Percentiles rank a stretch among this genome's conserved stretches.
Conservation (phyloP, 2,329 filamentous ascomycete genomes). For the Orbilia quercus region DNA sequence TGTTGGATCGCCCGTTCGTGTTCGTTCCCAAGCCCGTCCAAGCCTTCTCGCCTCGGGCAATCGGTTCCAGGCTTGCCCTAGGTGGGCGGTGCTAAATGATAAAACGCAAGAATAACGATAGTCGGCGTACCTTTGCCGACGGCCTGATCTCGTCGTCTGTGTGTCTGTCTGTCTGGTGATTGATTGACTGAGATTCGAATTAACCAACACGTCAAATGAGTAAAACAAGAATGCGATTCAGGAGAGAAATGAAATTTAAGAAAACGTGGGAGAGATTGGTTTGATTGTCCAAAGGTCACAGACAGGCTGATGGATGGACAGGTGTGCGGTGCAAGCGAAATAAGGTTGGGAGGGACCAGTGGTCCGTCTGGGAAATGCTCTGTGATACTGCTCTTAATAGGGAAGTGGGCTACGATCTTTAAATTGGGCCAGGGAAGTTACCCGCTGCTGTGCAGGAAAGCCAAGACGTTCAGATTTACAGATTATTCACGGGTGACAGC, state of each 20-base stretch:
- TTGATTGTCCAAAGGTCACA: slow-evolving; percentile 20
- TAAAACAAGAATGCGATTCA: slow-evolving; percentile 17
- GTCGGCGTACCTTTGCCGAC: slow-evolving; percentile 3
- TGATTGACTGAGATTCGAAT: too few relatives aligned
- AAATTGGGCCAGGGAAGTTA: slow-evolving; percentile 49
- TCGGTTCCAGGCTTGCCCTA: neutral
- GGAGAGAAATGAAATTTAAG: slow-evolving; percentile 20
- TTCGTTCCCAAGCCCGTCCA: slow-evolving; percentile 10
- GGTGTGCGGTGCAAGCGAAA: slow-evolving; percentile 55
- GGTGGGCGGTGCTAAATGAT: neutral
- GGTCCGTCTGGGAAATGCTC: slow-evolving; percentile 33
- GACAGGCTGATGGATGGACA: slow-evolving; percentile 26
- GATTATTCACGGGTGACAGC: slow-evolving; percentile 14
- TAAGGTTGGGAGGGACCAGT: slow-evolving; percentile 56
- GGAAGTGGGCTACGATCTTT: slow-evolving; percentile 39
- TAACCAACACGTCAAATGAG: too few relatives aligned
- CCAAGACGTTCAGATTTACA: slow-evolving; percentile 45
- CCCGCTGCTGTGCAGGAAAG: slow-evolving; percentile 47
- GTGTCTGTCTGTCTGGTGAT: neutral
- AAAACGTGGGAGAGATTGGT: slow-evolving; percentile 42
- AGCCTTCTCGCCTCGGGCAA: slow-evolving; percentile 10
- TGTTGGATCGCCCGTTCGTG: slow-evolving; percentile 34
- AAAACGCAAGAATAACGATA: too few relatives aligned
- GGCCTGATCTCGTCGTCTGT: too few relatives aligned
- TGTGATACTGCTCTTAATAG: slow-evolving; percentile 28